Conservation (phyloP, 345 rosid species). For the Dipteronia dyeriana region DNA sequence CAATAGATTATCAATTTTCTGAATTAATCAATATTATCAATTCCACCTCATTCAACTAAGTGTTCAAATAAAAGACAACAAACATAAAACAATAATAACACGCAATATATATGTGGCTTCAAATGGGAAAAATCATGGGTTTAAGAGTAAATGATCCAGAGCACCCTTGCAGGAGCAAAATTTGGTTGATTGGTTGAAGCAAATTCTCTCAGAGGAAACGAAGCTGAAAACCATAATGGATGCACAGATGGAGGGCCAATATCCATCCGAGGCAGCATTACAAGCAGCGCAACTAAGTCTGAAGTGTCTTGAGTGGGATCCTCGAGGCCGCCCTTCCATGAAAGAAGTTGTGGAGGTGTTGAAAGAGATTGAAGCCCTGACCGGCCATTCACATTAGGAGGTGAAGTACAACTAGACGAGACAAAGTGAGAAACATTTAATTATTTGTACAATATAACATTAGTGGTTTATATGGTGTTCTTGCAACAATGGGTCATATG, state of each 20-base stretch:
- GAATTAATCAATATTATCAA: no score
- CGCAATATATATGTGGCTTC: no score
- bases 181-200: constrained; percentile 62
- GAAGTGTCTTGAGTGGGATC: constrained; percentile 49
- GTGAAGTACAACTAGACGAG: no score
- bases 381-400: neutral
- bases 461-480: neutral
- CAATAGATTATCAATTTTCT: no score
- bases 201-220: constrained; percentile 36
- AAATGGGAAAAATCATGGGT: no score
- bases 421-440: no score
- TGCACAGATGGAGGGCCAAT: constrained; percentile 50
- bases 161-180: constrained; percentile 48
- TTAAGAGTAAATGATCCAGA: constrained; percentile 41
- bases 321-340: constrained; percentile 60
- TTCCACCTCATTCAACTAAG: no score
- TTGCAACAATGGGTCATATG: neutral
- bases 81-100: no score
- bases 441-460: no score
- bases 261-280: constrained; percentile 42
- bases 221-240: constrained; percentile 54
- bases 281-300: constrained; percentile 44
- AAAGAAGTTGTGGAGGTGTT: constrained; percentile 48
- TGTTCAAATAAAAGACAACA: no score
- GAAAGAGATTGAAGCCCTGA: constrained; percentile 41